Evolutionary conservation across 2,329 filamentous ascomycete species (phyloP), one percentile per base, ranked within the genome.

Genomic region (Fusarium citri): DNA sequence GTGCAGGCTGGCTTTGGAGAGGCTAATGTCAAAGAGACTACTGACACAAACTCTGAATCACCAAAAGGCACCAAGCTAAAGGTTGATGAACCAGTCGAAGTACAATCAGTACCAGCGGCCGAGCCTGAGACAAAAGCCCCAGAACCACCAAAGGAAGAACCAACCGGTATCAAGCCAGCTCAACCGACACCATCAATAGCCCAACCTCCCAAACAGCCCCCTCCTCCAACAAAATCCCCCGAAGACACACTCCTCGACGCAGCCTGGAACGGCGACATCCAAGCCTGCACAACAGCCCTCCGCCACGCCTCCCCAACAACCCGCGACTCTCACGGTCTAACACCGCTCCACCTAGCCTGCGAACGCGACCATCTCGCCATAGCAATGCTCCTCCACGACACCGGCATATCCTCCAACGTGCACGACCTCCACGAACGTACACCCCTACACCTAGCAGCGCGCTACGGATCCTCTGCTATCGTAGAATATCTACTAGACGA

Each of bases 401-500:
- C 67, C 15, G 71, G 71, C 15, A 76, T 76, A 8, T 67, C 75
- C 45, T 47, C 71, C 30, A 66, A 76, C 28, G 68, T 74, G 1
- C 74, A 74, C 42, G 76, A 76, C 42, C 74, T 74, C 37, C 72
- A 76, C 3, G 78, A 77, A 15, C 77, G 76, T 9, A 79, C 76
- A 3, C 72, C 78, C 0, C 64, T 80, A 1, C 78, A 80, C 20
- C 68, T 80, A 1, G 78, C 78, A 2, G 73, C 77, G 1, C 76
- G 76, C 2, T 76, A 73, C 18, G 73, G 72, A 22, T 77, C 76
- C 2, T 72, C 74, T 0, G 74, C 75, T 2, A 76, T 76, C 2
- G 78, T 79, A 9, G 76, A 79, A 43, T 72, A 76, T 50, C 71
- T 79, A 2, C 69, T 79, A 1, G 76, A 79, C 14, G 74, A 78